Percentiles rank a stretch among this genome's conserved stretches.
Conservation (phyloP, 2,329 filamentous ascomycete genomes). For the Bimuria novae-zelandiae region DNA sequence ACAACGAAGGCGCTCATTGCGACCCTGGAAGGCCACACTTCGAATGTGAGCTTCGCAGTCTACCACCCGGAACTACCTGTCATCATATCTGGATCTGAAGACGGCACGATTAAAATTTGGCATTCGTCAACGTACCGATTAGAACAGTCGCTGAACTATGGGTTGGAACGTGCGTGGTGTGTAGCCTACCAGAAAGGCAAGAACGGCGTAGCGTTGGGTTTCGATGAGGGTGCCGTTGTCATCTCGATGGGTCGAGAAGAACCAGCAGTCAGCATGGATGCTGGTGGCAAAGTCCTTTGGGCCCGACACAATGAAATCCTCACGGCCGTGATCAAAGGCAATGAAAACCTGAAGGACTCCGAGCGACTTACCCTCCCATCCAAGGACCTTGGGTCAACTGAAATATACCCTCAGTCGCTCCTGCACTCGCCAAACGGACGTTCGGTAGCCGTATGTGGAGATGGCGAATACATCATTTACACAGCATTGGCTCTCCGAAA, state of each 20-base stretch:
- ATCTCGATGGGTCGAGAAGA: slow-evolving; percentile 98
- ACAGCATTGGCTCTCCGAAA: slow-evolving; percentile 96
- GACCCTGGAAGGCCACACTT: slow-evolving; percentile 94
- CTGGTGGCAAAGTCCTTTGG: slow-evolving; percentile 94
- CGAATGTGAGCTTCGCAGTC: slow-evolving; percentile 97
- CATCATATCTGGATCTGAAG: slow-evolving; percentile 97
- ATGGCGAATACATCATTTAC: slow-evolving; percentile 99
- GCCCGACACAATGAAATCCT: slow-evolving; percentile 94
- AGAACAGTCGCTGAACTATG: slow-evolving; percentile 95
- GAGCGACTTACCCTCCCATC: slow-evolving; percentile 82
- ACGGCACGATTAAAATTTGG: slow-evolving; percentile 98
- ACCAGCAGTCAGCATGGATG: slow-evolving; percentile 96
- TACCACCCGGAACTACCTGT: slow-evolving; percentile 97
- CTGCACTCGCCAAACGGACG: slow-evolving; percentile 95
- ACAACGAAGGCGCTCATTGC: slow-evolving; percentile 97
- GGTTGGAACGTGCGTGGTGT: slow-evolving; percentile 95
- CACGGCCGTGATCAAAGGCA: slow-evolving; percentile 92
- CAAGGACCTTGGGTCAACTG: slow-evolving; percentile 94
- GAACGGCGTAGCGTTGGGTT: slow-evolving; percentile 93
- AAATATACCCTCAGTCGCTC: slow-evolving; percentile 94
- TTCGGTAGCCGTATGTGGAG: slow-evolving; percentile 87
- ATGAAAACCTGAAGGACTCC: slow-evolving; percentile 87
- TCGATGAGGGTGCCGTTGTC: slow-evolving; percentile 96
- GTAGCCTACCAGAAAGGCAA: slow-evolving; percentile 93
- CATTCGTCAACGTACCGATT: slow-evolving; percentile 96